phyloP scores from a whole-genome alignment of 176 grass and related monocot species.

The Cocos nucifera region DNA sequence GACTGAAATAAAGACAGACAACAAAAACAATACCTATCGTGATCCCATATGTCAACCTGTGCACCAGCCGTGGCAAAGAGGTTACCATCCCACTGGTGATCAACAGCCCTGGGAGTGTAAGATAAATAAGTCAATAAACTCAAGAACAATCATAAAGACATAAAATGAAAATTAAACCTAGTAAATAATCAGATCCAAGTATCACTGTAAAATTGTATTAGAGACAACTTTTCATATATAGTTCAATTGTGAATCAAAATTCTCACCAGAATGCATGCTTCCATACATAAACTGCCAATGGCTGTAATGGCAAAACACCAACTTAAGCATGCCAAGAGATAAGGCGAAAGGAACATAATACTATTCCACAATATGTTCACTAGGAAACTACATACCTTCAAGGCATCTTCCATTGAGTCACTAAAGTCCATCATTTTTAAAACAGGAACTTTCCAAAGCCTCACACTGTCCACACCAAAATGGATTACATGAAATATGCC shows the following conservation, averaged over 20 bases:
- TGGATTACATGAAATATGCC: background rate
- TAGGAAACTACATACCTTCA: constrained; percentile 36
- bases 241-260: background rate
- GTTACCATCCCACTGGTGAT: constrained; percentile 85
- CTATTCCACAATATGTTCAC: background rate
- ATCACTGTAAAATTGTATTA: too few species aligned
- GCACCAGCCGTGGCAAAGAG: constrained; percentile 93
- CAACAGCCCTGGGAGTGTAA: constrained; percentile 47
- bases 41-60: constrained; percentile 99
- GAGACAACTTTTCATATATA: too few species aligned
- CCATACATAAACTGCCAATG: constrained; percentile 69
- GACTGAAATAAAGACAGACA: constrained; percentile 3
- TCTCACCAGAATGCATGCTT: constrained; percentile 91
- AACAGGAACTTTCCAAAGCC: constrained; percentile 75
- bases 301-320: constrained; percentile 37
- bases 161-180: constrained; percentile 2
- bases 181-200: background rate
- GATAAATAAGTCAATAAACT: background rate
- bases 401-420: constrained; percentile 33
- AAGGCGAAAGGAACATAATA: background rate
- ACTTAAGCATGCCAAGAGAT: background rate
- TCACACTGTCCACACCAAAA: constrained; percentile 44
- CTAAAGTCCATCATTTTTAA: constrained; percentile 46
- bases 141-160: constrained; percentile 11
- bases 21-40: constrained; percentile 52